A percentile compares a stretch with the other conserved stretches of the same genome.
Conservation (phyloP, 2,329 filamentous ascomycete species). For the Daldinia eschscholtzii region DNA sequence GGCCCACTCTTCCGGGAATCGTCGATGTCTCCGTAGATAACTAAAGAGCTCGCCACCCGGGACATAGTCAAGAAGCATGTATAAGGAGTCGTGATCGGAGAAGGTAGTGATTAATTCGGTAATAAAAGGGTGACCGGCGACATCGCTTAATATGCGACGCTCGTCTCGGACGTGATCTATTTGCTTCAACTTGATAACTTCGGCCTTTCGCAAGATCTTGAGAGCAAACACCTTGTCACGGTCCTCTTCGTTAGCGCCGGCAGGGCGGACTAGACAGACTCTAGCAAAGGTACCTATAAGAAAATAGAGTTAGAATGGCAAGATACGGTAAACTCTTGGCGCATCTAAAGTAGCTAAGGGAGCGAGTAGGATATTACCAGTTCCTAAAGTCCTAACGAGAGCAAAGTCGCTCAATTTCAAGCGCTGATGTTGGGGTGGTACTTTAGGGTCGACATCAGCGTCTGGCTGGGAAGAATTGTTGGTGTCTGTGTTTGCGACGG, state of each 20-base stretch:
- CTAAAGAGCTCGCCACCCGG: slow-evolving; percentile 88
- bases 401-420: slow-evolving; percentile 72
- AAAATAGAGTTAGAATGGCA: slow-evolving; percentile 29
- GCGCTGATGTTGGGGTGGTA: slow-evolving; percentile 52
- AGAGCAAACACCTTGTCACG: slow-evolving; percentile 79
- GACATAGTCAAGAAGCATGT: slow-evolving; percentile 87
- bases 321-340: slow-evolving; percentile 8
- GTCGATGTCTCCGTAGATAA: slow-evolving; percentile 80
- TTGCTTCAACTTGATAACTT: slow-evolving; percentile 84
- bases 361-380: slow-evolving; percentile 63
- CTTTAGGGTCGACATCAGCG: slow-evolving; percentile 43
- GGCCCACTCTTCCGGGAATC: slow-evolving; percentile 82
- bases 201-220: slow-evolving; percentile 80
- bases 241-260: slow-evolving; percentile 65
- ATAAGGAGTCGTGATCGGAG: slow-evolving; percentile 81
- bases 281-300: slow-evolving; percentile 80
- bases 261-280: slow-evolving; percentile 80
- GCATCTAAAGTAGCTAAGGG: slow-evolving; percentile 14
- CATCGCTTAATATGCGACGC: slow-evolving; percentile 80
- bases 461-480: slow-evolving; percentile 38
- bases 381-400: slow-evolving; percentile 80
- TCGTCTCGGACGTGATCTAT: slow-evolving; percentile 89
- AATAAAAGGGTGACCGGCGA: slow-evolving; percentile 86
- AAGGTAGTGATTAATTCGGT: slow-evolving; percentile 83
- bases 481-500: slow-evolving; percentile 44